phyloP scores from a whole-genome alignment of 176 grass and related monocot genomes.

The Musa troglodytarum region DNA sequence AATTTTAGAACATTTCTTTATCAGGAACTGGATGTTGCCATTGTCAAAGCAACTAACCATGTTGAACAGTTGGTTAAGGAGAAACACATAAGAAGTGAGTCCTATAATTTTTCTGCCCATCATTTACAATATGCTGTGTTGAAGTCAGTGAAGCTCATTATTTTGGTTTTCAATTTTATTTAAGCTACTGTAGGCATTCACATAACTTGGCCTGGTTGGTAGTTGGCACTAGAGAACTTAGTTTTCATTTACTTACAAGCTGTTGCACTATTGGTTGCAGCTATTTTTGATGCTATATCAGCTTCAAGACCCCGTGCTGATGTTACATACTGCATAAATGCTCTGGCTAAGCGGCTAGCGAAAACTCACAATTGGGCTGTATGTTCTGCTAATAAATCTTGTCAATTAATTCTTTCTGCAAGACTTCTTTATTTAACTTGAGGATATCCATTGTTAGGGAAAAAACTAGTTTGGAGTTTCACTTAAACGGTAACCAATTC shows the following conservation, averaged over 20 bases:
- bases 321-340: conserved; percentile 25
- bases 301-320: conserved; percentile 19
- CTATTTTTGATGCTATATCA: conserved; percentile 25
- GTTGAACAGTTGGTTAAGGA: conserved; percentile 19
- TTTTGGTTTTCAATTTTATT: neutral
- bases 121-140: neutral
- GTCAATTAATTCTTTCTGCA: neutral
- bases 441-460: neutral
- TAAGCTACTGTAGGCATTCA: neutral
- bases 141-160: neutral
- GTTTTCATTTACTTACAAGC: neutral
- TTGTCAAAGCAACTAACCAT: conserved; percentile 28
- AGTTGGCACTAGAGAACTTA: neutral
- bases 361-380: conserved; percentile 27
- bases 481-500: no score
- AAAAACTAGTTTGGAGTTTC: no score
- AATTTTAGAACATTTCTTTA: neutral
- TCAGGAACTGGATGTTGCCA: conserved; percentile 21
- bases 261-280: conserved; percentile 5
- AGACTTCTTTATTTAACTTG: neutral
- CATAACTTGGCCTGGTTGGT: neutral
- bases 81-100: conserved; percentile 21
- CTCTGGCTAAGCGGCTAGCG: conserved; percentile 14
- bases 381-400: conserved; percentile 17
- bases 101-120: neutral